A percentile compares a stretch with the other conserved stretches of the same genome.
phyloP scores from a whole-genome alignment of 2,329 filamentous ascomycete species.

The Colletotrichum endophyticum region DNA sequence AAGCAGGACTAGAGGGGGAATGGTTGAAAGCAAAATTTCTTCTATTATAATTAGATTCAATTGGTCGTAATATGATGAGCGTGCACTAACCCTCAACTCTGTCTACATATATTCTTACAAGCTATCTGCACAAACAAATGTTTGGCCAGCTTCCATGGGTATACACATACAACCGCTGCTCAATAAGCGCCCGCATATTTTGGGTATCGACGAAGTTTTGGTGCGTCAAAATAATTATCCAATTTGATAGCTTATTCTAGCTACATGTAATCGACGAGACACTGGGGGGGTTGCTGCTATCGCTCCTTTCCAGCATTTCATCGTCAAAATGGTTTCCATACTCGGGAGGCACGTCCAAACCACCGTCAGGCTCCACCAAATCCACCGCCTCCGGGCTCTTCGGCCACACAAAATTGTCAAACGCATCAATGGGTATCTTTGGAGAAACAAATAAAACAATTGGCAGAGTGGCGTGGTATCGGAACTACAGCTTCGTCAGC shows the following conservation, averaged over 20 bases:
- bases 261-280: neutral
- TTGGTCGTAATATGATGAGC: neutral
- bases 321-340: neutral
- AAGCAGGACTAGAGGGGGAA: slow-evolving; percentile 31
- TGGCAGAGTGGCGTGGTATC: neutral
- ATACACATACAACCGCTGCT: neutral
- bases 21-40: neutral
- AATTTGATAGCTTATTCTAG: neutral
- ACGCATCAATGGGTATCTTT: neutral
- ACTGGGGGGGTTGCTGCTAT: neutral
- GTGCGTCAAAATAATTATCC: neutral
- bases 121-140: rapidly evolving
- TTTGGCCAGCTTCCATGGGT: neutral
- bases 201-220: rapidly evolving
- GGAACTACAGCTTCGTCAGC: neutral
- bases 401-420: neutral
- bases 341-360: neutral
- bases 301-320: neutral
- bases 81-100: neutral
- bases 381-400: too few relatives aligned
- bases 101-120: neutral
- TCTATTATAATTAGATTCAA: neutral
- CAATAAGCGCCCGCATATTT: neutral
- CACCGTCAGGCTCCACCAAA: neutral
- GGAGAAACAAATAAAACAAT: neutral